Base-by-base conservation (phyloP, 345 rosid species). In the Linum tenue region DNA sequence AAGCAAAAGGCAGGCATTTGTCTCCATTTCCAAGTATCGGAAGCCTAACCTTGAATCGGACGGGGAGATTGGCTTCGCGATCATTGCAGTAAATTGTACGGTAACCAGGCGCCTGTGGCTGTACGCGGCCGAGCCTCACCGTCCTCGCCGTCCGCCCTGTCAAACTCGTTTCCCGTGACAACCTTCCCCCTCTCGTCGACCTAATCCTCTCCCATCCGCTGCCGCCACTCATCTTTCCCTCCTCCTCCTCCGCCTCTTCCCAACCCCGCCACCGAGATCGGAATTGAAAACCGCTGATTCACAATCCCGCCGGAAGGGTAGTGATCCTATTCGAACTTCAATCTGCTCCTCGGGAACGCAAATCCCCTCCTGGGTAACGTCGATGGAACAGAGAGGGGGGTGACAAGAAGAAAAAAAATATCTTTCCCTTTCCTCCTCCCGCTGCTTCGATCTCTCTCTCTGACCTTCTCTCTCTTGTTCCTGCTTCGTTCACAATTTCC, bases 71-170 rank as follows among this genome's bases (percentile, higher is more conserved):
- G 78, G 98, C 91, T 15, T 91, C 99, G 39, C 96, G 94, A 72
- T 95, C 96, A 72, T 95, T 95, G 76, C 99, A 91, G 77, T 67
- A 83, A 72, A 95, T 81, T 75, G 96, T 95, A 59, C 99, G 97
- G 66, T 81, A 73, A 76, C 78, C 70, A 7, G 99, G 99, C 15
- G 99, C 91, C 84, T 91, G 99, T 5, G 99, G 97, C 77, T 87
- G 99, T 62, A 95, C 85, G 42, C 85, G 86, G 50, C 99, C 99
- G 44, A 91, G 89, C 68, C 90, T 86, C 40, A 87, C 94, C 76
- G 97, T 88, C 12, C 86, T 48, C 17, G 74, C 39, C 12, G 81
- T 79, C 3, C 75, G 87, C 62, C 67, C 77, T 61, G 78, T 73
- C 38, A 69, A 70, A 60, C 76, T 75, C 16, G 85, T 74, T 56